Evolutionary conservation across 495 filamentous ascomycete species (phyloP), one percentile per base, ranked within the genome.

Genomic region (Annulohypoxylon stygium): DNA sequence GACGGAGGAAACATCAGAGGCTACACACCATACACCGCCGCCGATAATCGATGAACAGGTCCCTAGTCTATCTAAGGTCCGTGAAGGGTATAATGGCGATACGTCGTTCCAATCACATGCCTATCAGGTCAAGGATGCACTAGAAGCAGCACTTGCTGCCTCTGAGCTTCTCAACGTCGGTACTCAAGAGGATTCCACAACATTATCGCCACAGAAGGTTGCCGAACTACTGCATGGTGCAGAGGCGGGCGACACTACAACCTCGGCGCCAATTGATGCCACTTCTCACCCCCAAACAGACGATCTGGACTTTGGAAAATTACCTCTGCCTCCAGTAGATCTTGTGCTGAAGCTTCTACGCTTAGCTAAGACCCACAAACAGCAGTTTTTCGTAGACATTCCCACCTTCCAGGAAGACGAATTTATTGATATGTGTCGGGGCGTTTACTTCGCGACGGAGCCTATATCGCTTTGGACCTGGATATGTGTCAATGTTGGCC

Each of bases 371-470:
- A 12, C 47, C 12, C 58, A 70, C 1, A 65, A 70, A 23, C 75
- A 77, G 34, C 72, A 73, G 7, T 75, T 75, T 41, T 77, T 77
- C 48, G 37, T 73, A 4, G 75, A 77, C 23, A 14, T 77, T 0
- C 71, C 75, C 7, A 76, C 82, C 37, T 75, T 88, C 6, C 69
- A 81, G 2, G 65, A 86, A 26, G 84, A 88, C 2, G 83, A 87
- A 41, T 89, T 91, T 57, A 79, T 81, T 39, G 84, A 86, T 8
- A 82, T 84, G 61, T 90, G 87, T 73, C 85, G 86, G 3, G 80
- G 83, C 58, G 83, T 90, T 4, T 91, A 88, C 70, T 90, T 91
- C 62, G 82, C 85, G 20, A 87, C 86, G 7, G 86, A 90, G 18
- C 85, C 90, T 7, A 86, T 84, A 71, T 86, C 87, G 2, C 78